Base-by-base conservation (phyloP, 352 stramenopile species). In the Phytophthora vignae region DNA sequence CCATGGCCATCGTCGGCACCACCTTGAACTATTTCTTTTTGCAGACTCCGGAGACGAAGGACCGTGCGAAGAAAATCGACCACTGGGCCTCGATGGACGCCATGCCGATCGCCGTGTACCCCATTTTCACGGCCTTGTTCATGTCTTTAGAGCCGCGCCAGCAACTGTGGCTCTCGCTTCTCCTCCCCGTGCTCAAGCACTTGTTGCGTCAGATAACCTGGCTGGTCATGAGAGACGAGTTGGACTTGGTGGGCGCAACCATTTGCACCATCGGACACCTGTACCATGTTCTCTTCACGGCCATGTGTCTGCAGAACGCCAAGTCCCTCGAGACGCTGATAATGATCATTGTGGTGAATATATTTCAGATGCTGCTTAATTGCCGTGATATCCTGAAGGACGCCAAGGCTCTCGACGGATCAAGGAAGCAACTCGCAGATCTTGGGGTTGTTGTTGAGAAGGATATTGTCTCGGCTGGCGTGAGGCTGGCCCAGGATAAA, bases 231-330 rank as follows among this genome's bases (percentile, higher is more conserved):
- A 22, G 2, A 2, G 38, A 71, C 50, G 25, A 81, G n/a, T 29
- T 77, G 11, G 77, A 87, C 64, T 33, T 81, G 1, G 69, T 69
- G 1, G 54, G 59, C 2, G 60, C 72, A 12, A 59, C 55, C 25
- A 64, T 31, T n/a, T 60, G 52, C 33, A 69, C 61, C 4, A 64
- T 68, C 25, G 46, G 58, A 0, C 77, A 85, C 31, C 50, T 81
- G 11, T 85, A 82, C 53, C 80, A 85, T 55, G 58, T 77, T 1
- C 67, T 85, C 4, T 85, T 88, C 49, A 72, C 67, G 0, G 73
- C 59, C 8, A 73, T 64, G 62, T 85, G 69, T 27, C 60, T 88
- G 2, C 77, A 87, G 55, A 82, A 72, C n/a, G 55, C 77, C 21
- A 80, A 82, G 33, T 85, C 80, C 3, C 22, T 68, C 0, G 55